These are phyloP conservation scores for Boehmeria nivea DNA, from an alignment of 306 rosid genomes.

Conservation along the genomic window DNA sequence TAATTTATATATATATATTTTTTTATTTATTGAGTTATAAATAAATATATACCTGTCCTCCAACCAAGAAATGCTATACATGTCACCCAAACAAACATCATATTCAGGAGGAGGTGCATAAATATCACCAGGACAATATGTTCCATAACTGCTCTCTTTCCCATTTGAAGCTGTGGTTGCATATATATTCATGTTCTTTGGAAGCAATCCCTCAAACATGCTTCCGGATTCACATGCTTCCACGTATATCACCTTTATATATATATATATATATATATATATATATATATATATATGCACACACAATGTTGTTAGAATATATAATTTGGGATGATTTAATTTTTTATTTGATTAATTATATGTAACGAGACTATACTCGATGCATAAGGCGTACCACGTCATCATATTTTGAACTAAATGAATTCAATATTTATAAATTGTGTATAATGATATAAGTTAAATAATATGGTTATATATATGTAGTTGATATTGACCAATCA, in stretches of 20 bases:
- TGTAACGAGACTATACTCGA: too few relatives aligned
- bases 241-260: conserved; percentile 45
- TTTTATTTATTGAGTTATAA: too few relatives aligned
- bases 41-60: conserved; percentile 54
- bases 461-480: too few relatives aligned
- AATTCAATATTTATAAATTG: background rate
- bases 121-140: conserved; percentile 32
- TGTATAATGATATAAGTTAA: background rate
- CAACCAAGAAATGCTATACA: conserved; percentile 67
- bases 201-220: conserved; percentile 62
- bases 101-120: conserved; percentile 15
- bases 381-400: too few relatives aligned
- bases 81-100: conserved; percentile 56
- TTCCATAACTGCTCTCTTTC: conserved; percentile 37
- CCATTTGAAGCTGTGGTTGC: conserved; percentile 62
- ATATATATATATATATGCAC: too few relatives aligned
- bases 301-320: too few relatives aligned
- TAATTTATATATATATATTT: background rate
- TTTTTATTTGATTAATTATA: background rate
- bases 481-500: too few relatives aligned
- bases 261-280: background rate
- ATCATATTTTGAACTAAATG: too few relatives aligned
- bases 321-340: too few relatives aligned
- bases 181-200: conserved; percentile 40
- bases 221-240: conserved; percentile 90